Conservation (phyloP, 768 basidiomycete genomes). For the Lactarius sp. region DNA sequence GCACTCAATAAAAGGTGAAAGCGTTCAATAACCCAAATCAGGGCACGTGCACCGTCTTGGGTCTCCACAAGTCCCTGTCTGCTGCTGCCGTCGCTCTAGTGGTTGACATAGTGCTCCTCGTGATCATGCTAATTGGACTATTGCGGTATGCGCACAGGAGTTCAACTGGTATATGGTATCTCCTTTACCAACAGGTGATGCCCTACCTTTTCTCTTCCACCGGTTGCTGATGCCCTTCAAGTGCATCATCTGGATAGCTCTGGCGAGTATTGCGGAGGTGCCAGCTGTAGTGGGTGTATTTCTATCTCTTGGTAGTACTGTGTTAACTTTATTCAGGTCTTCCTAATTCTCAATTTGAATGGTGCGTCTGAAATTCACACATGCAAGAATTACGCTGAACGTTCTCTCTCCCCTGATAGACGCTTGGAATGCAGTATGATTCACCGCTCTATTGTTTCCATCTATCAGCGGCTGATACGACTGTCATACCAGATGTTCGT, state of each 20-base stretch:
- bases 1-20: background rate
- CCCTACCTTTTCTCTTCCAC: background rate
- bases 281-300: background rate
- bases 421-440: conserved; percentile 10
- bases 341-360: conserved; percentile 11
- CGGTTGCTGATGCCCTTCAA: background rate
- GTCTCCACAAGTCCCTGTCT: background rate
- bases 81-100: no score
- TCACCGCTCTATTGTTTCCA: background rate
- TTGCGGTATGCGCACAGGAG: background rate
- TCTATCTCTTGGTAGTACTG: background rate
- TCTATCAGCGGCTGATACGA: background rate
- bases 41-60: background rate
- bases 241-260: background rate
- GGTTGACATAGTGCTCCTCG: background rate
- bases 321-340: background rate
- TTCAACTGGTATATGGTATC: background rate
- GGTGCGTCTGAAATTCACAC: background rate
- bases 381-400: background rate
- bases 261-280: background rate
- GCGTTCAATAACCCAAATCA: background rate
- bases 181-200: conserved; percentile 8
- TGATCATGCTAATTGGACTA: background rate
- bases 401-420: background rate
- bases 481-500: conserved; percentile 5